Base-by-base conservation (phyloP, 2,329 filamentous ascomycete genomes). In the Fusarium papillatum region DNA sequence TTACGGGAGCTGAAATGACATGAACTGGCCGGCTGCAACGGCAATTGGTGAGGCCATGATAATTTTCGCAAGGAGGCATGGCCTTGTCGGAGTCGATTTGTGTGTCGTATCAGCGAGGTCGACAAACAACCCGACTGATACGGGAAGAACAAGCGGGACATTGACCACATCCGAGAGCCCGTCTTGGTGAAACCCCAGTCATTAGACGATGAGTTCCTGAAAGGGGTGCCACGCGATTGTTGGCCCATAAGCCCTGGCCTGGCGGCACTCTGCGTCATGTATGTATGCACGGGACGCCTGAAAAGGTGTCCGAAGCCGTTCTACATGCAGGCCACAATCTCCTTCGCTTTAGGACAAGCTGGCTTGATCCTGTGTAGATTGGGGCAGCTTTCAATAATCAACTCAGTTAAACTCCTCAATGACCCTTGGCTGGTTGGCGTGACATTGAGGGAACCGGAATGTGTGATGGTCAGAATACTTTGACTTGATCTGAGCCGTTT, bases 201-300 rank as follows among this genome's bases (percentile, higher is more conserved):
- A 36, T 61, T 61, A 61, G 38, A 34, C 39, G 24, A 24, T 26
- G 31, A 41, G 62, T 55, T 39, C 68, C 68, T 69, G 50, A 46
- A 65, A 57, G 67, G 39, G 66, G 63, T 67, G 72, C 68, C 65
- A 72, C 64, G 61, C 53, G 34, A 68, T 64, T 64, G 71, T 70
- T 66, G 71, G 59, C 72, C 67, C 68, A 50, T 55, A 39, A 46
- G 71, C 61, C 64, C 64, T 75, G 60, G 66, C 39, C 69, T 53
- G 61, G 76, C 77, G 68, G 76, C 59, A 74, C 71, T 74, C 76
- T 79, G 65, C 74, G 62, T 77, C 68, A 77, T 71, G 72, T 66
- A 69, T 63, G 53, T 50, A 76, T 68, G 74, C 68, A 74, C 61
- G 61, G 66, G 57, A 67, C 67, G 63, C 59, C 36, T 61, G 59